Evolutionary conservation across 2,329 filamentous ascomycete genomes (phyloP), one percentile per base, ranked within the genome.

Genomic region (Colletotrichum eleusines): DNA sequence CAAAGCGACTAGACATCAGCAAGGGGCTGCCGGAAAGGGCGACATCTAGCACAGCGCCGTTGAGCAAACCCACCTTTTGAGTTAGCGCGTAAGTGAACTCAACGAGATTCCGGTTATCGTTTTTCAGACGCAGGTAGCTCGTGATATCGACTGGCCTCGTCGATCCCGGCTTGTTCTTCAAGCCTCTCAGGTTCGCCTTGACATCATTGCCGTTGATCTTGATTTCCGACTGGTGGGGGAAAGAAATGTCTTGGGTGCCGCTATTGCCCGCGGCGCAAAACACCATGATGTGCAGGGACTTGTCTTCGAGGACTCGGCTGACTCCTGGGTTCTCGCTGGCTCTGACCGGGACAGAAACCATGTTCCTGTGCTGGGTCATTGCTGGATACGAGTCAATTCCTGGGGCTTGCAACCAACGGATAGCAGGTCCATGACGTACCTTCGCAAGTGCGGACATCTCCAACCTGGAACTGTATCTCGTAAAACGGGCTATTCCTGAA

Each of bases 151-250:
- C 94, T 9, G 96, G 96, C 76, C 94, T 91, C 50, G 96, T 99
- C 54, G 96, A 97, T 28, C 96, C 96, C 8, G 95, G 94, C 80
- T 96, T 97, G 80, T 97, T 98, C 82, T 99, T 99, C 72, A 99
- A 82, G 5, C 96, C 96, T 75, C 96, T 92, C 74, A 97, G 87
- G 79, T 98, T 99, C n/a, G 92, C 92, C 80, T 95, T 96, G 74
- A 98, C 88, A 68, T 98, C 94, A 42, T 92, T 92, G 12, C 90
- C 88, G 76, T 99, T 99, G 66, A 97, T 89, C 78, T 94, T 95
- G 68, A 99, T 87, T 79, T 99, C 96, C 40, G 96, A 92, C 81
- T 98, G 94, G 75, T 95, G 90, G 1, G 96, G 96, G 74, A 99
- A 99, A 0, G 93, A 84, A 64, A 99, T 90, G 72, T 98, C 94